Evolutionary conservation across 345 rosid species (phyloP).

Genomic region (Carallia pectinifolia): DNA sequence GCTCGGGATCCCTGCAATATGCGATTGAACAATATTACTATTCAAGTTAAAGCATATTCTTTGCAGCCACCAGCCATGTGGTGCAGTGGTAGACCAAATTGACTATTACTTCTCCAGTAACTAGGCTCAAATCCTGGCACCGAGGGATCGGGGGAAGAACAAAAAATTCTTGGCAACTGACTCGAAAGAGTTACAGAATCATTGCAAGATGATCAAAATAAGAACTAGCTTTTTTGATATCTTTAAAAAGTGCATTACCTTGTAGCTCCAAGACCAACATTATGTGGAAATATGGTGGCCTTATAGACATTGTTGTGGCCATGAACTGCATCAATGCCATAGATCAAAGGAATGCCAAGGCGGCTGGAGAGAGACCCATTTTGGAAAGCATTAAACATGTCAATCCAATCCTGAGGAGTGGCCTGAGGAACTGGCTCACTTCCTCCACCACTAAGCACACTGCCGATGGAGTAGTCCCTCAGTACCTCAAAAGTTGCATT

Average conservation of each 20-base stretch:
- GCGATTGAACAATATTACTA: background rate
- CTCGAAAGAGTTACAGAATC: too few relatives aligned
- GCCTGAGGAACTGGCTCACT: conserved; percentile 75
- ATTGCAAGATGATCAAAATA: too few relatives aligned
- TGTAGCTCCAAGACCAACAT: conserved; percentile 80
- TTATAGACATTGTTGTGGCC: conserved; percentile 74
- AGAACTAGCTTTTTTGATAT: too few relatives aligned
- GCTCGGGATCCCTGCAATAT: conserved; percentile 52
- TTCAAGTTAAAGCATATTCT: background rate
- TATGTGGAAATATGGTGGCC: conserved; percentile 91
- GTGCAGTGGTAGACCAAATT: too few relatives aligned
- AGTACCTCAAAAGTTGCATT: conserved; percentile 12
- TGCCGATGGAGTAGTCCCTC: conserved; percentile 23
- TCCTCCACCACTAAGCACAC: conserved; percentile 82
- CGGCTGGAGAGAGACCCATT: conserved; percentile 56
- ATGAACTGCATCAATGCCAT: conserved; percentile 86
- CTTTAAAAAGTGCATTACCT: conserved; percentile 27
- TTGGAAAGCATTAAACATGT: conserved; percentile 47
- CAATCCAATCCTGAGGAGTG: conserved; percentile 58
- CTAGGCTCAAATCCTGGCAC: too few relatives aligned
- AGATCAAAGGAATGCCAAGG: conserved; percentile 82
- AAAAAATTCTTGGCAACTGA: too few relatives aligned
- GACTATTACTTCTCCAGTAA: too few relatives aligned
- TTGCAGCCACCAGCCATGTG: too few relatives aligned
- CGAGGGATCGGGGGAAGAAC: too few relatives aligned